Conservation (phyloP, 805 yeast genomes). For the Jamesozyma spencerorum region DNA sequence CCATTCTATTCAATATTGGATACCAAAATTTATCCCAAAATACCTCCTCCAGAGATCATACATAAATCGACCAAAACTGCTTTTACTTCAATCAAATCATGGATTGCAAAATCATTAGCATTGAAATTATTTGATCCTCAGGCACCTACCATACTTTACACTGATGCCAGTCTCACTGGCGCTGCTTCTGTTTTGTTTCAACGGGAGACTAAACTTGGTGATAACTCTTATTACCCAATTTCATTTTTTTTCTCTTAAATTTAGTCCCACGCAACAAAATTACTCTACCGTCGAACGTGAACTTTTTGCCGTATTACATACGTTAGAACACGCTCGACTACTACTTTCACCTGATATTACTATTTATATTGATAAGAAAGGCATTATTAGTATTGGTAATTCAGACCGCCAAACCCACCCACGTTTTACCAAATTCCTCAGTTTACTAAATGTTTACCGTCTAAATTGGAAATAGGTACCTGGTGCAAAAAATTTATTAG, state of each 20-base stretch:
- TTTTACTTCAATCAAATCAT: not conserved
- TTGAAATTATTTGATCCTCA: conserved; percentile 2
- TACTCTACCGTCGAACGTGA: conserved; percentile 2
- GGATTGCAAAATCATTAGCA: not conserved
- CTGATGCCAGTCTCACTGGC: conserved; percentile 5
- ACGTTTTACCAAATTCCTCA: conserved; percentile 1
- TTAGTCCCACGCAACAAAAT: conserved; percentile 1
- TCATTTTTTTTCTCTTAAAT: conserved; percentile 2
- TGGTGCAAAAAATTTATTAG: conserved; percentile 2
- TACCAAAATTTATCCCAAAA: not conserved
- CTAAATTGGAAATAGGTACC: conserved; percentile 2
- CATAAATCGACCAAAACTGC: not conserved
- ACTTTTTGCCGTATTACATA: conserved; percentile 1
- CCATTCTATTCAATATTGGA: conserved; percentile 1
- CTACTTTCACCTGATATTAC: not conserved
- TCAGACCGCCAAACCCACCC: not conserved
- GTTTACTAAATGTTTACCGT: not conserved
- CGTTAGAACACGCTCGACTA: conserved; percentile 1
- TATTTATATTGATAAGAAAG: conserved; percentile 1
- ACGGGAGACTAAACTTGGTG: too few species aligned
- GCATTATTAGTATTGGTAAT: not conserved
- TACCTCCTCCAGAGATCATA: not conserved
- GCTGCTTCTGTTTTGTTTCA: conserved; percentile 3
- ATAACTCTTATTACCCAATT: too few species aligned
- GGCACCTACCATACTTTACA: not conserved